phyloP scores from a whole-genome alignment of 192 early-diverging fungal genomes.

The Entomortierella chlamydospora region DNA sequence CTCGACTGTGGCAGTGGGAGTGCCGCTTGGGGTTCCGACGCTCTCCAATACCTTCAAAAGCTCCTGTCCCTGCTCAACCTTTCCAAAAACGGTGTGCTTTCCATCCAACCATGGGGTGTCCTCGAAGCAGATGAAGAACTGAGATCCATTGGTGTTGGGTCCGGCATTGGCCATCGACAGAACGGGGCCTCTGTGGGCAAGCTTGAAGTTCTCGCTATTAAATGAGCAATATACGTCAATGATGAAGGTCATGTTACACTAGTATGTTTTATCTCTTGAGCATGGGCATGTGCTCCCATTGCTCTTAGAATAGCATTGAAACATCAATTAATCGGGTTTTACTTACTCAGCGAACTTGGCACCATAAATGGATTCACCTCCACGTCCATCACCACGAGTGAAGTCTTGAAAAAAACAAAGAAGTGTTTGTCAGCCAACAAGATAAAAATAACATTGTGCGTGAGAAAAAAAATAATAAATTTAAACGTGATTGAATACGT shows the following conservation, averaged over 20 bases:
- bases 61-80: constrained; percentile 77
- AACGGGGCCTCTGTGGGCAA: constrained; percentile 82
- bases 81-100: constrained; percentile 95
- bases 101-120: constrained; percentile 88
- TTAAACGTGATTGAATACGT: too few relatives aligned
- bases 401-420: constrained; percentile 46
- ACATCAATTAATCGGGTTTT: constrained; percentile 10
- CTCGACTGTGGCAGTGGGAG: constrained; percentile 72
- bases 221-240: not conserved
- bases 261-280: too few relatives aligned
- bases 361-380: constrained; percentile 86
- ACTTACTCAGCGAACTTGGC: constrained; percentile 86
- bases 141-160: constrained; percentile 58
- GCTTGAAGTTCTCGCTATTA: constrained; percentile 85
- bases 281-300: too few relatives aligned
- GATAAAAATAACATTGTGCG: not conserved
- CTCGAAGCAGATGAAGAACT: constrained; percentile 50
- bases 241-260: not conserved
- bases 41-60: constrained; percentile 82
- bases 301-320: not conserved
- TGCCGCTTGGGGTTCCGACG: constrained; percentile 70
- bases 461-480: not conserved
- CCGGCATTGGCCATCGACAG: constrained; percentile 83
- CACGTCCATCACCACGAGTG: constrained; percentile 75
- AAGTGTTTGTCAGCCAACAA: not conserved